Evolutionary conservation across 139 green algal genomes (phyloP), one percentile per base, ranked within the genome.

Genomic region (Closterium sp.): DNA sequence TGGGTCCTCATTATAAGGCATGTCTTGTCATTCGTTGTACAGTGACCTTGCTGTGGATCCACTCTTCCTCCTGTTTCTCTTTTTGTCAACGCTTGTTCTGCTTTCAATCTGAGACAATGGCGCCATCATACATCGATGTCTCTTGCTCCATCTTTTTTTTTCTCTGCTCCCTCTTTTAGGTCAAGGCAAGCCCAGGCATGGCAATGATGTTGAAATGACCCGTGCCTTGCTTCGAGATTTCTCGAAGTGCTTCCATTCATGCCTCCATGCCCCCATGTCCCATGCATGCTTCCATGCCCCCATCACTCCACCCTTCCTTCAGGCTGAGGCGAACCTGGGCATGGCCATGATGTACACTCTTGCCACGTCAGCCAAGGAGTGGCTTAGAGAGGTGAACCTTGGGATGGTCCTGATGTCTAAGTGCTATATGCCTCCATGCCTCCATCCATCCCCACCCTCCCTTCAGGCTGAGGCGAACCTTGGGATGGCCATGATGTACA

Each of bases 291-390:
- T 45, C 31, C 31, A 89, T 32, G 31, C 11, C 31, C 11, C 31
- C 31, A 88, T 32, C 3, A 1, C 31, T 19, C 31, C 86, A 45
- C 32, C 31, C 10, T 88, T 1, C 38, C 7, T 30, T 9, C 91
- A 94, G 91, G 91, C 89, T 0, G 30, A 91, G 70, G 34, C 93
- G 22, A 94, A 94, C 62, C 28, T 94, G 31, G 91, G 91, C 7
- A 94, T 94, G 91, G 89, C 91, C 27, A 94, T 94, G 91, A 93
- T 94, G 86, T 94, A 91, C 89, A 94, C 91, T 29, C 91, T 94
- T 6, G 91, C 89, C 29, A 94, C 89, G 29, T 92, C 91, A 89
- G 91, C 91, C 38, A 94, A 94, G 31, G 91, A 94, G 38, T 94
- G 91, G 91, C 31, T 94, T 21, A 38, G 91, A 28, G 91, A 93